phyloP scores from a whole-genome alignment of 495 filamentous ascomycete species.

The Extremus antarcticus region DNA sequence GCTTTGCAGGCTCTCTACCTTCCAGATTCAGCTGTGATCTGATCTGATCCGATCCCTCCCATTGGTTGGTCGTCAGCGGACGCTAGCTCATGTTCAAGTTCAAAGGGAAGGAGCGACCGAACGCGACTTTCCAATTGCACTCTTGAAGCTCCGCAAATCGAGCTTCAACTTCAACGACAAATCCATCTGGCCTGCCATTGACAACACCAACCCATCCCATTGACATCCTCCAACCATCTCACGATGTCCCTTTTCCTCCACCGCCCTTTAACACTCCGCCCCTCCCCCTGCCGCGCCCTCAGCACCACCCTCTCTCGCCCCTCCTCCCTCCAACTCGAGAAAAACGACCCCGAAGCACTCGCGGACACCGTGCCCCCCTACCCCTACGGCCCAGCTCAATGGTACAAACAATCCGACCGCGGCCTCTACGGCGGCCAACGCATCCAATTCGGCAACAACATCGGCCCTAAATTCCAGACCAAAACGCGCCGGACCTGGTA shows the following conservation, averaged over 20 bases:
- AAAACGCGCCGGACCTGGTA: constrained; percentile 81
- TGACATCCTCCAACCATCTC: too few species aligned
- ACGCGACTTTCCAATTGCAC: neutral
- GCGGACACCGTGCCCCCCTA: constrained; percentile 53
- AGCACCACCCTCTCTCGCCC: constrained; percentile 11
- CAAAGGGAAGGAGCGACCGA: neutral
- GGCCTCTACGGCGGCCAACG: constrained; percentile 66
- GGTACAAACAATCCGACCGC: constrained; percentile 79
- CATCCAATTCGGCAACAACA: constrained; percentile 87
- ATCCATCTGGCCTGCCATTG: neutral
- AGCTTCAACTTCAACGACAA: neutral
- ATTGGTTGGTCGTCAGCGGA: neutral
- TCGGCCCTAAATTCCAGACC: constrained; percentile 61
- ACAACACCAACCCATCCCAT: neutral
- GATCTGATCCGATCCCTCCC: too few species aligned
- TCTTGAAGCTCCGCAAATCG: neutral
- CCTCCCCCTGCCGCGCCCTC: constrained; percentile 15
- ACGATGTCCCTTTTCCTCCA: constrained; percentile 15
- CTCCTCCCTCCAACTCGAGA: constrained; percentile 14
- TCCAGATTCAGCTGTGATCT: too few species aligned
- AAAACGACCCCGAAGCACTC: constrained; percentile 15
- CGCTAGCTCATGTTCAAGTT: neutral
- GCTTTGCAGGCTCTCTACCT: too few species aligned
- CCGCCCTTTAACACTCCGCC: constrained; percentile 1
- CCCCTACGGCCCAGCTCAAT: constrained; percentile 65